Base-by-base conservation (phyloP, 768 basidiomycete genomes). In the Kwoniella shandongensis region DNA sequence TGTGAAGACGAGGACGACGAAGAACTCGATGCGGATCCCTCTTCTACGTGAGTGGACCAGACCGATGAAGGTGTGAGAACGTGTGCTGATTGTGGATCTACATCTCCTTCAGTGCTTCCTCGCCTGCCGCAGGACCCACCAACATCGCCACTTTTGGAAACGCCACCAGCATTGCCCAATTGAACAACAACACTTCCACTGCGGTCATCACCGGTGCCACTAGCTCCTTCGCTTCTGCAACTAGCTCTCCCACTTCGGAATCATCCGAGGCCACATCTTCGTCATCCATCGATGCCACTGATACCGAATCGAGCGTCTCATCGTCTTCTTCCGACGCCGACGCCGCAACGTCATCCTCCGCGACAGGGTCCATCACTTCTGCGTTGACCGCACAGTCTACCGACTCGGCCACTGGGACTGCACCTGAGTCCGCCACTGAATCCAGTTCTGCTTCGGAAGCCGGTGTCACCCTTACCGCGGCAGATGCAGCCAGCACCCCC, bases 401-500 rank as follows among this genome's bases (percentile, higher is more conserved):
- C 32, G 30, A 20, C 18, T 15, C 44, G 26, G 26, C 46, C 12
- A 44, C 42, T 36, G 36, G 36, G n/a, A n/a, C n/a, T n/a, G n/a
- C n/a, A n/a, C 13, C 32, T 32, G 32, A 32, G 32, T 6, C 13
- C 7, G 32, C 32, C 13, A 32, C 32, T 32, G 7, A 32, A 13
- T 46, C 49, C 4, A 4, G 35, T 4, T 51, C 50, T 1, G 27
- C 38, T 22, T 17, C 26, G 3, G 25, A 8, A 13, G 57, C 17
- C 13, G 66, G 49, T 1, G 48, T 67, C 13, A 67, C 66, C 15
- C 51, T 67, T 56, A 67, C 66, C 11, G 66, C 66, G 36, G 62
- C 36, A 10, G 62, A 62, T 39, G 58, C 65, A 1, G 42, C 51
- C 13, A 15, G 51, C 10, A 57, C 56, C 53, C 44, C 44, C 12